Evolutionary conservation across 805 yeast species (phyloP).

Genomic region (Henningerozyma blattae): DNA sequence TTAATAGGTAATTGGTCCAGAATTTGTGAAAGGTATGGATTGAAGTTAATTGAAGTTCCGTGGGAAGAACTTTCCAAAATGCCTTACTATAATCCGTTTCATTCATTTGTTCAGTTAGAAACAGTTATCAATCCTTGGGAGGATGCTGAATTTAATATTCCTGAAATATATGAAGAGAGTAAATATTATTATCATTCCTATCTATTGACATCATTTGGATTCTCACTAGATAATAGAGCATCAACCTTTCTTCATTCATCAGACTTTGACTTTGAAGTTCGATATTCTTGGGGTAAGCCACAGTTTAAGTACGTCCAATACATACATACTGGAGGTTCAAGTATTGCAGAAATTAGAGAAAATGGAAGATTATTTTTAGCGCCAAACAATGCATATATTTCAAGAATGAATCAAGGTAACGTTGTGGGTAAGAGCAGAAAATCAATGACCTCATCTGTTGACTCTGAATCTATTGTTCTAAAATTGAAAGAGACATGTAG

Average conservation of each 20-base stretch:
- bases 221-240: constrained; percentile 71
- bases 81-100: constrained; percentile 74
- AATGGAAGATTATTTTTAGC: constrained; percentile 72
- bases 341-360: constrained; percentile 75
- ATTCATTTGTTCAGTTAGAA: constrained; percentile 62
- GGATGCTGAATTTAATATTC: constrained; percentile 39
- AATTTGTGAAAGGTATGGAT: constrained; percentile 74
- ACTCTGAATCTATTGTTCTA: constrained; percentile 65
- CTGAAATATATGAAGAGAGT: constrained; percentile 34
- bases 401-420: constrained; percentile 48
- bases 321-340: constrained; percentile 80
- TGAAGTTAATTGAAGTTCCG: constrained; percentile 76
- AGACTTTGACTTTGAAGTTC: constrained; percentile 44
- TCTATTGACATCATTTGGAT: constrained; percentile 57
- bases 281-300: constrained; percentile 89
- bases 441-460: constrained; percentile 30
- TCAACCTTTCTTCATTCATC: constrained; percentile 43
- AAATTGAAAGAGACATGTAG: constrained; percentile 54
- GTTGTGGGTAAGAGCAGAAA: constrained; percentile 22
- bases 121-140: constrained; percentile 64
- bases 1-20: constrained; percentile 67
- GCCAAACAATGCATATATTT: constrained; percentile 75
- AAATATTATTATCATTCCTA: constrained; percentile 68
- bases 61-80: constrained; percentile 75
- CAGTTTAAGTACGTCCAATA: constrained; percentile 75